Base-by-base conservation (phyloP, 1,284 basidiomycete species). In the Rhodotorula sp. region DNA sequence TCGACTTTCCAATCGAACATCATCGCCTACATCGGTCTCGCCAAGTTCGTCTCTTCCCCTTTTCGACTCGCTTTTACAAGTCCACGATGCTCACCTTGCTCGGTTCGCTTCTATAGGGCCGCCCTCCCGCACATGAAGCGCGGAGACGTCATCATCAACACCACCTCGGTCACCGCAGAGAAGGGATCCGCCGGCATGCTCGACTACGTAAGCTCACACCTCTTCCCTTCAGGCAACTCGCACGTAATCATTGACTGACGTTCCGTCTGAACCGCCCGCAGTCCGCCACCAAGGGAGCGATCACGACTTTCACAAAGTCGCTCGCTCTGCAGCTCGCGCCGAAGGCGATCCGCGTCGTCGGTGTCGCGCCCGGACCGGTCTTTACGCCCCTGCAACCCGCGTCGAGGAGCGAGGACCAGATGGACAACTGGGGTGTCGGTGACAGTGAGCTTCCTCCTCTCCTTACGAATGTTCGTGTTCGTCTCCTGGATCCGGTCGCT, bases 71-170 rank as follows among this genome's bases (percentile, higher is more conserved):
- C 44, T 44, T 3, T 15, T 10, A 8, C 10, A 42, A 10, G 37
- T 37, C 37, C 10, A 20, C 7, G 7, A 57, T 24, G 4, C 29
- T 45, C 3, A 44, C 20, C 22, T 57, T 51, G 26, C 26, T 15
- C 74, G 86, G 55, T 86, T 66, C 83, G 83, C 2, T 71, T 86
- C 55, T 84, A 84, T 48, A 85, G 85, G 79, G 77, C 81, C 67
- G 84, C 87, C 8, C 76, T 87, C 14, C 86, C 87, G 24, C 84
- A 88, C 80, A 83, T 88, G 80, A 84, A 85, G 74, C 83, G 85
- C 49, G 87, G 87, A 4, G 81, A 83, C 4, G 82, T 82, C 45
- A 88, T 89, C 78, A 87, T 89, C 82, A 87, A 87, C 79, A 86
- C 86, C 14, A 83, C 86, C 10, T 86, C 84, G 17, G 87, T 89